Base-by-base conservation (phyloP, 805 yeast genomes). In the Citeromyces nyonsensis region DNA sequence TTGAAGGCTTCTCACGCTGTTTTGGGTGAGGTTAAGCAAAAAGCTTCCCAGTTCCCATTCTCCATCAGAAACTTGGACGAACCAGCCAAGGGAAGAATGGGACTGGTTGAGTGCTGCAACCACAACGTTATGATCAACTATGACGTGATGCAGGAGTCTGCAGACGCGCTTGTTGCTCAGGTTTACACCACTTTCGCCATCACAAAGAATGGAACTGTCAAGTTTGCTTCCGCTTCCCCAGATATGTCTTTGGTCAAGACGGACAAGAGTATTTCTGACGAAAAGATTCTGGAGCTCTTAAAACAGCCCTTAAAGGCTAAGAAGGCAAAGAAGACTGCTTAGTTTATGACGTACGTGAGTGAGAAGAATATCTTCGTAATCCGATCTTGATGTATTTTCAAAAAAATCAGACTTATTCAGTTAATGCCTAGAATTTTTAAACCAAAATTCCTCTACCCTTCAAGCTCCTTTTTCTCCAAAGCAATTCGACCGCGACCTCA, bases 151-250 rank as follows among this genome's bases (percentile, higher is more conserved):
- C 63, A 69, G 49, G 84, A 75, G 48, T 74, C 71, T 58, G 72
- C 73, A 40, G 76, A 72, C 37, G 75, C 71, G 51, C 57, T 48
- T 36, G 66, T 80, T 42, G 82, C 80, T 24, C 84, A 79, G 59
- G 73, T 59, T 51, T 78, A 73, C 59, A 69, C 83, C 42, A 80
- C 88, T 31, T 68, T 79, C 45, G 85, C 79, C 25, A 52, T 80
- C 45, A 78, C 85, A 50, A 73, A 73, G 56, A 70, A 70, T 44
- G 88, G 88, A 32, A 58, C 73, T 44, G 69, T 75, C 43, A 73
- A 69, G 57, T 63, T 72, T 44, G 68, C 85, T 31, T 49, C 64
- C 12, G 69, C 82, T 12, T 51, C 61, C 35, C 68, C 76, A 39
- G 61, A 68, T 37, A 50, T 54, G 6, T 54, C 47, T 28, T 51